Evolutionary conservation across 2,329 filamentous ascomycete genomes (phyloP).

Genomic region (Claviceps pusilla): DNA sequence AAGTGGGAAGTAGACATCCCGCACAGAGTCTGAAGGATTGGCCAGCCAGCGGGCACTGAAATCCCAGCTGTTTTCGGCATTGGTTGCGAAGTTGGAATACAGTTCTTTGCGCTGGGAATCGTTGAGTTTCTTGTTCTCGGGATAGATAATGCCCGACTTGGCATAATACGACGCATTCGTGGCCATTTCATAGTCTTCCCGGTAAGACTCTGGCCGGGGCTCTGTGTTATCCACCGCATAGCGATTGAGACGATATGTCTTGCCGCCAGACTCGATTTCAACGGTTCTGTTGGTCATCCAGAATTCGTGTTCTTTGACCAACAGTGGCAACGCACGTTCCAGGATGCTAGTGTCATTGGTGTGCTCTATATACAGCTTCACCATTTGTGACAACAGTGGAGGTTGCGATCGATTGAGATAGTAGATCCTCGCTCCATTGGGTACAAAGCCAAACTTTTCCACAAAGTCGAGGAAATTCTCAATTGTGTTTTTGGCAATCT

Average conservation of each 20-base stretch:
- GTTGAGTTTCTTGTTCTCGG: conserved; percentile 33
- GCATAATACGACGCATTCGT: conserved; percentile 50
- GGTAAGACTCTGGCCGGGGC: conserved; percentile 52
- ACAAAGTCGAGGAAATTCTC: conserved; percentile 57
- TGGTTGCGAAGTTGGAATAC: conserved; percentile 48
- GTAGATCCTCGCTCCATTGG: conserved; percentile 52
- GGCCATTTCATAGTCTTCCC: conserved; percentile 51
- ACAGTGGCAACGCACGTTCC: conserved; percentile 42
- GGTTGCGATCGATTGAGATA: conserved; percentile 56
- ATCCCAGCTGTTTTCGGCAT: conserved; percentile 53
- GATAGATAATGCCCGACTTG: conserved; percentile 41
- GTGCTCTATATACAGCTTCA: conserved; percentile 47
- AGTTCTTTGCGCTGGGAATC: conserved; percentile 35
- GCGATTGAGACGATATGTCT: conserved; percentile 39
- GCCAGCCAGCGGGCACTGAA: conserved; percentile 45
- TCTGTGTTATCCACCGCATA: conserved; percentile 49
- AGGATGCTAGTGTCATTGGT: conserved; percentile 49
- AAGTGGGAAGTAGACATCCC: conserved; percentile 49
- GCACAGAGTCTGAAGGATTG: conserved; percentile 40
- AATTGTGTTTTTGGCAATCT: conserved; percentile 51
- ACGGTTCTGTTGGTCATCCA: conserved; percentile 47
- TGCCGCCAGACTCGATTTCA: conserved; percentile 28
- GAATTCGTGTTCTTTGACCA: conserved; percentile 50
- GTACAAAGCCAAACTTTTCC: conserved; percentile 49
- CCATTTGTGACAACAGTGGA: conserved; percentile 51